Base-by-base conservation (phyloP, 2,329 filamentous ascomycete species). In the Paecilomyces formosus region DNA sequence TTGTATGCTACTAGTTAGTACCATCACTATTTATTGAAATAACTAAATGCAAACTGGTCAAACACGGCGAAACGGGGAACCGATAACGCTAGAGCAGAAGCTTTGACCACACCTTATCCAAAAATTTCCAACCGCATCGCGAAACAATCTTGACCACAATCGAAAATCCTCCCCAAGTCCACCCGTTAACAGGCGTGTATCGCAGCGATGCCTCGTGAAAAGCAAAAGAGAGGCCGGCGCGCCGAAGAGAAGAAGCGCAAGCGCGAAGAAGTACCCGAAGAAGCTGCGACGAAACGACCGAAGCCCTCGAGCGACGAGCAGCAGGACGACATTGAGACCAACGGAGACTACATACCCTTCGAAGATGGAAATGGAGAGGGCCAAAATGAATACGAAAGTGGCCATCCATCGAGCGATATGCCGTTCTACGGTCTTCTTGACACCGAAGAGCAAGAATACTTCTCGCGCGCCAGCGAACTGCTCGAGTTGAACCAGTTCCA, bases 361-460 rank as follows among this genome's bases (percentile, higher is more conserved):
- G 68, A 66, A 0, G 62, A 63, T 21, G 67, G 63, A 1, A 64
- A 60, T n/a, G 58, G 67, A 35, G 58, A 65, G 21, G 66, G 65
- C 12, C 50, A 57, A 18, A 60, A 57, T 12, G 58, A 53, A 22
- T 55, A 58, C 4, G 59, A 62, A 7, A 55, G 54, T 18, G 68
- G 69, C 39, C 70, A 68, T 18, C 39, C n/a, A 35, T 70, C 67
- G 2, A 75, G 74, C 9, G 89, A 90, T 60, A 84, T 81, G 65
- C 86, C 90, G 58, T 99, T 96, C 78, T 97, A 95, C 68, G 94
- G 94, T 63, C 87, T 97, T 80, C 86, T 99, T 26, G 89, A 91
- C 67, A 88, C 95, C 57, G 85, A 95, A 64, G 94, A 99, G 78
- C 91, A 96, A 71, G 92, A 97, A 74, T 97, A 97, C 74, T 99